Conservation (phyloP, 306 rosid genomes). For the Sindora glabra region DNA sequence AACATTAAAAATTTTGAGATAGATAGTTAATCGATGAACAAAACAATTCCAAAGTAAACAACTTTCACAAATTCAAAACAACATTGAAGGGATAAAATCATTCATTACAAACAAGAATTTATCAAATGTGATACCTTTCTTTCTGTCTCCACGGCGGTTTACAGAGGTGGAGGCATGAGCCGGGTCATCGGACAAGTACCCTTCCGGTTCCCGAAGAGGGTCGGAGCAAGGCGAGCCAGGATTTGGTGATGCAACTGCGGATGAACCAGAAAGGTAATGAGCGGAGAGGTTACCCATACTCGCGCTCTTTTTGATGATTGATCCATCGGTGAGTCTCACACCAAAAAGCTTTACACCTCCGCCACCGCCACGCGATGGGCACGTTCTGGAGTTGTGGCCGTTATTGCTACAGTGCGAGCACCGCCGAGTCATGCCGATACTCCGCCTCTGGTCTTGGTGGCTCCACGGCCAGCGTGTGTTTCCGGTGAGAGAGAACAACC, state of each 20-base stretch:
- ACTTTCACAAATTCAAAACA: too few species aligned
- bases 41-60: too few species aligned
- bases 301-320: conserved; percentile 85
- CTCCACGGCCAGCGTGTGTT: too few species aligned
- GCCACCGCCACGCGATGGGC: conserved; percentile 53
- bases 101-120: too few species aligned
- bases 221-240: conserved; percentile 61
- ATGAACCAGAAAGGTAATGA: conserved; percentile 53
- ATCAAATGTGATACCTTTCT: conserved; percentile 48
- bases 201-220: conserved; percentile 37
- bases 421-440: conserved; percentile 79
- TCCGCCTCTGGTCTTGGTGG: conserved; percentile 32
- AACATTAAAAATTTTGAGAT: too few species aligned
- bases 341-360: conserved; percentile 71
- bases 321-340: conserved; percentile 86
- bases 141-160: conserved; percentile 69
- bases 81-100: too few species aligned
- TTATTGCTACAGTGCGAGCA: conserved; percentile 98
- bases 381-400: conserved; percentile 94
- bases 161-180: conserved; percentile 55
- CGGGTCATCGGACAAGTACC: conserved; percentile 80
- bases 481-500: not conserved
- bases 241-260: conserved; percentile 49
- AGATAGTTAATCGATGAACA: too few species aligned
- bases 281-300: conserved; percentile 87